A percentile compares a stretch with the other conserved stretches of the same genome.
Evolutionary conservation across 2,329 filamentous ascomycete genomes (phyloP).

Genomic region (Hortaea sp.): DNA sequence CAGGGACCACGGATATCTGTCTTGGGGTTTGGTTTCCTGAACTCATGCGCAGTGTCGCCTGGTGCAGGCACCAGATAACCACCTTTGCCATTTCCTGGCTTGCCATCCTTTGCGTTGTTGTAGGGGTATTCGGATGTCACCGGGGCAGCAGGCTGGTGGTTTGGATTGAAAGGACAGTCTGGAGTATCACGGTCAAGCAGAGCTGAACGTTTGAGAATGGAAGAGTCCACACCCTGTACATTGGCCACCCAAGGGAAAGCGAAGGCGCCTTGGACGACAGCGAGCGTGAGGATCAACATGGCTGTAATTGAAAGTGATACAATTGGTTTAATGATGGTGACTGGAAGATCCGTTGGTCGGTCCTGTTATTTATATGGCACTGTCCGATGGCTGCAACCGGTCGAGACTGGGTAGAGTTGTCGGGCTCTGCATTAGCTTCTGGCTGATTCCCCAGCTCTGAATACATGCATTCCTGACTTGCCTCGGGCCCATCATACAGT

Average conservation of each 20-base stretch:
- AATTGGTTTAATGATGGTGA: too few species aligned
- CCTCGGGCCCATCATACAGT: too few species aligned
- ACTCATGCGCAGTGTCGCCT: slow-evolving; percentile 29
- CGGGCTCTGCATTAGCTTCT: too few species aligned
- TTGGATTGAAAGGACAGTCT: slow-evolving; percentile 30
- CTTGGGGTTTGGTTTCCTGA: slow-evolving; percentile 24
- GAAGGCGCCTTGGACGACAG: slow-evolving; percentile 14
- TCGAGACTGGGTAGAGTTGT: too few species aligned
- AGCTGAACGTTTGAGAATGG: slow-evolving; percentile 12
- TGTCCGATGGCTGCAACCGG: too few species aligned
- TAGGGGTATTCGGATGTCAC: slow-evolving; percentile 30
- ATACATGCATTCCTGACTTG: too few species aligned
- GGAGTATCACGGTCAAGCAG: slow-evolving; percentile 23
- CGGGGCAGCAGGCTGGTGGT: slow-evolving; percentile 29
- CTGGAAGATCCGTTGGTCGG: too few species aligned
- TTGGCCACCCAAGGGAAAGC: slow-evolving; percentile 32
- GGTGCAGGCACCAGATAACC: slow-evolving; percentile 33
- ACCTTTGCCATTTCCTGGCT: slow-evolving; percentile 28
- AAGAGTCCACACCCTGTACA: slow-evolving; percentile 27
- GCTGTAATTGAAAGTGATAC: too few species aligned
- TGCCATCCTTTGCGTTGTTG: slow-evolving; percentile 33
- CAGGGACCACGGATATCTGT: slow-evolving; percentile 34
- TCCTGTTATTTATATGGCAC: too few species aligned
- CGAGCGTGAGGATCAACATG: too few species aligned
- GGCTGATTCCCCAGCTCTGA: too few species aligned